A percentile compares a stretch with the other conserved stretches of the same genome.
Conservation (phyloP, 805 yeast species). For the Jamesozyma lodderae region DNA sequence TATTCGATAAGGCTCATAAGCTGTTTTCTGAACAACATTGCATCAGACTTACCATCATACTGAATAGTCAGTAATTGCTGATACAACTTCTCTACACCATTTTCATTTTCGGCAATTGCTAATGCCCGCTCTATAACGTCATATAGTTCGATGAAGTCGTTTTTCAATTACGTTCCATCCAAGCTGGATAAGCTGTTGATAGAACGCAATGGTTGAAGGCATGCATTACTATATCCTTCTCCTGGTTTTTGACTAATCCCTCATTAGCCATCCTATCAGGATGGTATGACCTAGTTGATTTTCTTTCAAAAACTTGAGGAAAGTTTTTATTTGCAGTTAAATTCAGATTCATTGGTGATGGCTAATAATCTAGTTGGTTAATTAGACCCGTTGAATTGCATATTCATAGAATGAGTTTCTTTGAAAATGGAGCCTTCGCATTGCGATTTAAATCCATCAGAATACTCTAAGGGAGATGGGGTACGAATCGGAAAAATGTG, state of each 20-base stretch:
- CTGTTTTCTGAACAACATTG: neutral
- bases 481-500: neutral
- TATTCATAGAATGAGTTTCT: neutral
- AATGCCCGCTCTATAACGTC: slow-evolving; percentile 1
- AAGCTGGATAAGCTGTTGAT: neutral
- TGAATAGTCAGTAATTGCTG: neutral
- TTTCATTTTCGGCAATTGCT: neutral
- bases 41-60: slow-evolving; percentile 4
- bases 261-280: slow-evolving; percentile 1
- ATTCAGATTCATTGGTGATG: neutral
- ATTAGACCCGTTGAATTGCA: neutral
- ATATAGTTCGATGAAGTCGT: slow-evolving; percentile 1
- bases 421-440: neutral
- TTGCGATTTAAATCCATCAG: too few relatives aligned
- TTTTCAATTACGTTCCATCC: neutral
- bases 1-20: neutral
- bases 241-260: neutral
- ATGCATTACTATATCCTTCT: neutral
- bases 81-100: neutral
- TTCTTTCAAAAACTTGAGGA: neutral
- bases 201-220: slow-evolving; percentile 2
- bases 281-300: neutral
- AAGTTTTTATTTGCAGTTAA: neutral
- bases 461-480: too few relatives aligned
- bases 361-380: neutral